Evolutionary conservation across 1,284 basidiomycete species (phyloP), one percentile per base, ranked within the genome.

Genomic region (Cryptococcus floricola): DNA sequence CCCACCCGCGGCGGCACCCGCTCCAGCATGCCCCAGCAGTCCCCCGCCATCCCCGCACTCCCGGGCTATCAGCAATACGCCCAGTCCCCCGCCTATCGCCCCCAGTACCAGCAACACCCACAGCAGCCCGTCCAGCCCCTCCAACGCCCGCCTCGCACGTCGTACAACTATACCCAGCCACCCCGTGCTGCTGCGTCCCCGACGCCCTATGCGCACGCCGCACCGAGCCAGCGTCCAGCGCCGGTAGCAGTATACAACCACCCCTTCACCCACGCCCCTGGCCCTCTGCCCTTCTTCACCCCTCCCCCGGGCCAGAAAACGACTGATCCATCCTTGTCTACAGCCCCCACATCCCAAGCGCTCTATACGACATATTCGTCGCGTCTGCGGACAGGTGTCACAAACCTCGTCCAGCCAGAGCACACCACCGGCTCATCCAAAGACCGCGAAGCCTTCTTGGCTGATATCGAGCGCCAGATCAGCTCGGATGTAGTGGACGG

Each of bases 361-460:
- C 76, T 86, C 19, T 83, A 85, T 61, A 88, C 90, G 1, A 89
- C 91, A 1, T 98, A 96, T 75, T 81, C 92, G 0, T 89, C 93
- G 5, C 85, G 94, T n/a, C 80, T 98, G 54, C 85, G 89, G n/a
- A 94, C 93, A 0, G 95, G 95, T 27, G 84, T 88, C 6, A 89
- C 91, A 1, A 85, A 90, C 3, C 83, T 98, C 59, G 83, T 98
- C 76, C 95, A 98, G 70, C 93, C 94, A n/a, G 85, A 92, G 63
- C 70, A 70, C 25, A 65, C 74, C 52, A 68, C 71, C 25, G 73
- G 75, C 41, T 73, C 41, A 74, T 13, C 69, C 73, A 60, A 61
- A 57, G 79, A 69, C 63, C 58, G 74, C 39, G 69, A 73, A 50
- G 63, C 58, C 10, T 68, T 74, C 50, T 50, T 68, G 27, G 67